phyloP scores from a whole-genome alignment of 1,139 yeast species.

The Blastobotrys serpentis region DNA sequence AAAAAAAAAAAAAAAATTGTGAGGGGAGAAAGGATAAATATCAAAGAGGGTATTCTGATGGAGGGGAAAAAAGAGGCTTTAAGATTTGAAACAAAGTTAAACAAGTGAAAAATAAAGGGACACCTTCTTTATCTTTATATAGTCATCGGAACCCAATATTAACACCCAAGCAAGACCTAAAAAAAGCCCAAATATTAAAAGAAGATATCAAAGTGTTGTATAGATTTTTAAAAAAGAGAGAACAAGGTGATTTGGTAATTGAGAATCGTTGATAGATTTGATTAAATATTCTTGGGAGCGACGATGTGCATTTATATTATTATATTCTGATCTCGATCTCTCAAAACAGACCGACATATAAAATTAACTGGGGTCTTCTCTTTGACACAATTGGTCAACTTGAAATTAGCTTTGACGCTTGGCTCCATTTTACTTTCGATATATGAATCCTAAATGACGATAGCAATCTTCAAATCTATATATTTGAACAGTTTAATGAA shows the following conservation, averaged over 20 bases:
- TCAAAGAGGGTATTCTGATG: neutral
- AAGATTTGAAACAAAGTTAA: slow-evolving; percentile 3
- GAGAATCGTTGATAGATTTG: neutral
- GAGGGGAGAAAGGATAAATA: neutral
- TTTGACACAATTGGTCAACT: neutral
- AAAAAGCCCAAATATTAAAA: neutral
- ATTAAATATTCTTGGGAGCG: slow-evolving; percentile 2
- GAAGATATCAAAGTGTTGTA: neutral
- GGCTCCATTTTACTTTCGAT: neutral
- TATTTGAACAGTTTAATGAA: neutral
- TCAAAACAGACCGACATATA: neutral
- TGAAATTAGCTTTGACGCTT: slow-evolving; percentile 1
- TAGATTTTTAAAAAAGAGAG: neutral
- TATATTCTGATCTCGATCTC: slow-evolving; percentile 9
- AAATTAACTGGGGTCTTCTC: slow-evolving; percentile 2
- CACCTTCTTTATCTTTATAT: neutral
- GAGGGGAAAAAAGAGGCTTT: neutral
- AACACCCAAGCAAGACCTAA: slow-evolving; percentile 1
- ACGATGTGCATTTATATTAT: neutral
- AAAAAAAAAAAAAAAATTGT: neutral
- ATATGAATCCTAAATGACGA: neutral
- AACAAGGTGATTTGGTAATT: neutral
- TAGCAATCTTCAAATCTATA: slow-evolving; percentile 2
- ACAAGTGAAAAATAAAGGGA: neutral
- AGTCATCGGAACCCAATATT: neutral